Base-by-base conservation (phyloP, 768 basidiomycete genomes). In the Trametes villosa region DNA sequence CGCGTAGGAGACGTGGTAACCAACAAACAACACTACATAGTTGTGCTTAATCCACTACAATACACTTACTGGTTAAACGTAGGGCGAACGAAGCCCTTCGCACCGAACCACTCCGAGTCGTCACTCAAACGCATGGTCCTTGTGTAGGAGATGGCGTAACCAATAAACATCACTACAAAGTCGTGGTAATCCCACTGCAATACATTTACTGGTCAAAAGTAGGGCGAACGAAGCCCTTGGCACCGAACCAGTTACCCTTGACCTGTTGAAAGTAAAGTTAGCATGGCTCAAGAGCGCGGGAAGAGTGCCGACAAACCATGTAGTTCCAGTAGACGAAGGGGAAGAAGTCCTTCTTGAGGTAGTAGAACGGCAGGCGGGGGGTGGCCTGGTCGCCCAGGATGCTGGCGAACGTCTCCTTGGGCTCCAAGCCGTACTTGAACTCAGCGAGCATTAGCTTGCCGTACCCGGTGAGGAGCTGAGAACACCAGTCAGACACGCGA, bases 361-460 rank as follows among this genome's bases (percentile, higher is more conserved):
- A 86, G 76, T 94, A 97, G 80, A 91, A 96, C 4, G 86, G 63
- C 57, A 89, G 81, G 68, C 88, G 82, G 36, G 88, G 88, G 60
- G 82, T 85, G n/a, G 78, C 73, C 75, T 97, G 95, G 71, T 96
- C 86, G 31, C 84, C 84, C 24, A 94, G 75, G 66, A 83, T 76
- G 3, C 74, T 69, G 17, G 82, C 75, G 69, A 99, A 98, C 0
- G 91, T 84, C 76, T 98, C 96, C 66, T 94, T 88, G 1, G 94
- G 92, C 69, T 88, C 84, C 1, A 88, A 76, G 17, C 92, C 95
- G 73, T 98, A 99, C 72, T 91, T 92, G 82, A 98, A 98, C 74
- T 98, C 96, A 27, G 92, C 89, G 54, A 98, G 81, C 85, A 98
- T 83, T 41, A 92, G 74, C 74, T 91, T 81, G 18, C 89, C 90